Percentiles rank a stretch among this genome's conserved stretches.
Evolutionary conservation across 1,284 basidiomycete species (phyloP).

Genomic region (Bjerkandera adusta): DNA sequence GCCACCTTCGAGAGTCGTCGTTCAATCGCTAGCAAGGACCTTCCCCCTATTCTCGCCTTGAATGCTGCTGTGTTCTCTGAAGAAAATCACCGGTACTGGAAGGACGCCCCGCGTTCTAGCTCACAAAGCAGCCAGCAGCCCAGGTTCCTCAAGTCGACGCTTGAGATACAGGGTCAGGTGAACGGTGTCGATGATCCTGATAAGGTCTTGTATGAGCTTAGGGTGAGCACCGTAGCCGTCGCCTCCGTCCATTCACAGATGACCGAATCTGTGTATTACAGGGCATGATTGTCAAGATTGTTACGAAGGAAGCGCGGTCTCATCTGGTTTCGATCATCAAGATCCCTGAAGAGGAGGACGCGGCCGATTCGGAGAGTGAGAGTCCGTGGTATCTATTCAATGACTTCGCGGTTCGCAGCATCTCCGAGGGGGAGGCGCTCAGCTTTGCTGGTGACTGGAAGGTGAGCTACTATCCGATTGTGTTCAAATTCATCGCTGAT

Average conservation of each 20-base stretch:
- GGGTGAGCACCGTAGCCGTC: too few relatives aligned
- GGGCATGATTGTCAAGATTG: slow-evolving; percentile 85
- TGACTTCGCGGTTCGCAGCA: slow-evolving; percentile 88
- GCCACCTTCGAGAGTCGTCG: slow-evolving; percentile 73
- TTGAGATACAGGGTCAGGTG: slow-evolving; percentile 57
- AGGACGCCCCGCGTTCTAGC: slow-evolving; percentile 46
- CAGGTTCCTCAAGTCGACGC: slow-evolving; percentile 53
- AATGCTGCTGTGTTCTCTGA: slow-evolving; percentile 83
- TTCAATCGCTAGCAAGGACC: slow-evolving; percentile 59
- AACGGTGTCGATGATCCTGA: slow-evolving; percentile 58
- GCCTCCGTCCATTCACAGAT: slow-evolving; percentile 1
- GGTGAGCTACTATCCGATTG: slow-evolving; percentile 38
- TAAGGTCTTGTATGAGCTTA: slow-evolving; percentile 65
- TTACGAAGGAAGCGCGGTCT: slow-evolving; percentile 71
- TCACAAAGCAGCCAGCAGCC: slow-evolving; percentile 22
- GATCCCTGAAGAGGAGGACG: slow-evolving; percentile 65
- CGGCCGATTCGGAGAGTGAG: slow-evolving; percentile 33
- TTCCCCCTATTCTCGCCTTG: slow-evolving; percentile 87
- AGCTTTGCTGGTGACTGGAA: slow-evolving; percentile 93
- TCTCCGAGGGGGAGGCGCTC: slow-evolving; percentile 84
- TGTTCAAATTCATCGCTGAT: neutral
- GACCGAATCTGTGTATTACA: slow-evolving; percentile 27
- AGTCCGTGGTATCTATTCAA: slow-evolving; percentile 95
- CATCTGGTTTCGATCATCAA: slow-evolving; percentile 92
- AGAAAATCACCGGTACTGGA: slow-evolving; percentile 79